These are phyloP conservation scores for Schwanniomyces etchellsii DNA, from an alignment of 1,139 yeast genomes.

Conservation along the genomic window DNA sequence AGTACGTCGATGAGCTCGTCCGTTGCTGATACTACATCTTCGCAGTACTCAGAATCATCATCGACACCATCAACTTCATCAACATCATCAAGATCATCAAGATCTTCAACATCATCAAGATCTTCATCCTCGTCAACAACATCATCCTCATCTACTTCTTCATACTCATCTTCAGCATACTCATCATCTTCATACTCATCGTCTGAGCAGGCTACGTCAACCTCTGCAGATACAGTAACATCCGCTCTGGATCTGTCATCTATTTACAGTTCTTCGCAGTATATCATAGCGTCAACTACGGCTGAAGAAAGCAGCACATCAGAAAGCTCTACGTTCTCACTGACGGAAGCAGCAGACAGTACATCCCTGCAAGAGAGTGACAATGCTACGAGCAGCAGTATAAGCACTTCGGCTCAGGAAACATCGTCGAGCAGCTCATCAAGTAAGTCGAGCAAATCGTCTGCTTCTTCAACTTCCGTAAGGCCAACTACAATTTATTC, in stretches of 20 bases:
- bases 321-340: not conserved
- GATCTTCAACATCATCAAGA: conserved; percentile 2
- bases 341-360: not conserved
- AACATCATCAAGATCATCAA: not conserved
- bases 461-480: conserved; percentile 4
- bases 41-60: conserved; percentile 2
- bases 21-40: conserved; percentile 4
- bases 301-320: conserved; percentile 2
- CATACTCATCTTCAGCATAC: conserved; percentile 9
- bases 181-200: conserved; percentile 11
- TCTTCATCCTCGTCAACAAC: not conserved
- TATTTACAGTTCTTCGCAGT: too few species aligned
- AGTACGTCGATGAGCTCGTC: conserved; percentile 6
- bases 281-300: conserved; percentile 7
- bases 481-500: conserved; percentile 10
- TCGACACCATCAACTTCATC: conserved; percentile 3
- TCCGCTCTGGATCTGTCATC: too few species aligned
- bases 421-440: conserved; percentile 9
- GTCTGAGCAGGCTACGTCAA: conserved; percentile 6
- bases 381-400: not conserved
- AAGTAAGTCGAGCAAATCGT: conserved; percentile 4
- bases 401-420: not conserved
- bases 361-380: too few species aligned
- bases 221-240: not conserved
- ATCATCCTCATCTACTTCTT: conserved; percentile 8